Evolutionary conservation across 805 yeast genomes (phyloP), one percentile per base, ranked within the genome.

Genomic region (Starmerella sp.): DNA sequence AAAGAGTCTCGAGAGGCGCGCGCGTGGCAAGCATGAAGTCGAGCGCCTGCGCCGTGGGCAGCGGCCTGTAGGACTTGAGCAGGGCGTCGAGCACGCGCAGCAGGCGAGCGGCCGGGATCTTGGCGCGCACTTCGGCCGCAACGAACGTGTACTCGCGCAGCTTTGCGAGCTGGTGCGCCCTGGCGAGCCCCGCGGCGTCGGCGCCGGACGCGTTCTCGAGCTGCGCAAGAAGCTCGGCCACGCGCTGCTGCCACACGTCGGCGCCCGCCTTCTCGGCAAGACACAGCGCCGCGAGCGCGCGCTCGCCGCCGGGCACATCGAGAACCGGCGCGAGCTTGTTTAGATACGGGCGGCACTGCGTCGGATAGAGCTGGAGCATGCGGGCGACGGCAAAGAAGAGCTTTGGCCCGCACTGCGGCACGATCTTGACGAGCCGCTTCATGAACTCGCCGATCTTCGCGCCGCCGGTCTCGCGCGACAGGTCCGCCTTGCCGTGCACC

Each of bases 381-480:
- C 14, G 46, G 3, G 49, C 31, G 5, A 60, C 54, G 0, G 57
- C 60, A 3, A 10, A 28, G 42, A 17, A 49, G 6, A 47, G 36
- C 6, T n/a, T 44, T 10, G 49, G 4, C 15, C 8, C 52, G 39
- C 2, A 51, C 51, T 7, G 10, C 29, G 62, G 61, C 17, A 60
- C 34, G 5, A 61, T 39, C 13, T 14, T 30, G 67, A 15, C 77
- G 68, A 55, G 56, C 15, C 64, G 47, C 39, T 62, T 63, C 42
- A 87, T 78, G 44, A 84, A 78, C 2, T 75, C 73, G 9, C 86
- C 80, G 55, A 91, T 71, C 62, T 82, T 82, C 7, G 96, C 95
- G 1, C 95, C 86, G 54, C 88, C 75, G 8, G 84, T 72, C 65
- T 89, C 96, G 66, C 97, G 78, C 3, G 91, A 83, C 43, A 91